These are phyloP conservation scores for Phytopythium helicoides DNA, from an alignment of 352 stramenopile species.

Conservation along the genomic window DNA sequence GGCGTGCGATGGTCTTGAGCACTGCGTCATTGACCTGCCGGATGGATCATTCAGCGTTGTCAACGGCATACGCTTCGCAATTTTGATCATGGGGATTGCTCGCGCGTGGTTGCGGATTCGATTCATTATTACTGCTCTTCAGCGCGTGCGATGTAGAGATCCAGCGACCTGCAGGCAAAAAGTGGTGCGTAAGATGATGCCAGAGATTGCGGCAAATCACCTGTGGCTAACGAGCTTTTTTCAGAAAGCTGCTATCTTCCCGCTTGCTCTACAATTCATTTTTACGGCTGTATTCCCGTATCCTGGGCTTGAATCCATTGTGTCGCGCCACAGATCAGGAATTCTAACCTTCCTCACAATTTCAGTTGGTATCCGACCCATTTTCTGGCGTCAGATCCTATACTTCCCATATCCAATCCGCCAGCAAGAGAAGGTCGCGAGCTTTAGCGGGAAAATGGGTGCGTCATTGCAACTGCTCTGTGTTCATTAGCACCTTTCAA, in stretches of 20 bases:
- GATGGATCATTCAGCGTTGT: conserved; percentile 36
- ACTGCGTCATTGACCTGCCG: conserved; percentile 31
- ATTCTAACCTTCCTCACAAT: conserved; percentile 45
- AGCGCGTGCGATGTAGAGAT: background rate
- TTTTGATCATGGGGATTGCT: conserved; percentile 11
- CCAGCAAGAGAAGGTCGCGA: conserved; percentile 60
- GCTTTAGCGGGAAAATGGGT: conserved; percentile 58
- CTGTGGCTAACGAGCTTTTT: background rate
- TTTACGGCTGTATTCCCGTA: conserved; percentile 47
- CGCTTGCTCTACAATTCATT: conserved; percentile 33
- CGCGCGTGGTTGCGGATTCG: conserved; percentile 16
- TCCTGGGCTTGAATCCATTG: conserved; percentile 39
- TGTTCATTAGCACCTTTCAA: background rate
- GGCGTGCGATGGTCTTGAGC: conserved; percentile 16
- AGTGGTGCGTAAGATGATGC: conserved; percentile 9
- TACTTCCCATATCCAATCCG: conserved; percentile 73
- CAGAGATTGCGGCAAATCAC: too few relatives aligned
- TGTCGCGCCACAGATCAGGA: conserved; percentile 16
- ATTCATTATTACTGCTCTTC: conserved; percentile 15
- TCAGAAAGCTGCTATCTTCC: conserved; percentile 6
- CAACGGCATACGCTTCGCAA: conserved; percentile 27
- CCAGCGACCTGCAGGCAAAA: background rate
- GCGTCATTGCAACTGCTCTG: background rate
- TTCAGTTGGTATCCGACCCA: conserved; percentile 33
- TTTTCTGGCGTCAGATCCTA: conserved; percentile 52